A percentile compares a stretch with the other conserved stretches of the same genome.
Conservation (phyloP, 2,329 filamentous ascomycete genomes). For the Cladosporium sp. region DNA sequence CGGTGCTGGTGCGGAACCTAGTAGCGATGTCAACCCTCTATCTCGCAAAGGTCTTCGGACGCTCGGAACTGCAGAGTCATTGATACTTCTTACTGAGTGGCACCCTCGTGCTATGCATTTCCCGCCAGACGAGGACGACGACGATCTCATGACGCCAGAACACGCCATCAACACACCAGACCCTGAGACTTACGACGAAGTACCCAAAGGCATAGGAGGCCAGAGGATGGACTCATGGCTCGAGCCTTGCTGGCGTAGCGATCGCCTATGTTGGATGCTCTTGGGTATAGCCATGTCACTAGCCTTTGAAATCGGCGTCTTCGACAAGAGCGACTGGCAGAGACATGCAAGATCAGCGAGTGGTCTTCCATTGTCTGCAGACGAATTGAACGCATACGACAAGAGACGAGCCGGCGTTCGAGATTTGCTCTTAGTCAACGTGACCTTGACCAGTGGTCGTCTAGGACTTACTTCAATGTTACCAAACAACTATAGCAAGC, state of each 20-base stretch:
- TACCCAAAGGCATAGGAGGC: constrained; percentile 63
- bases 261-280: constrained; percentile 98
- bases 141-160: constrained; percentile 62
- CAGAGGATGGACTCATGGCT: constrained; percentile 91
- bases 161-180: constrained; percentile 61
- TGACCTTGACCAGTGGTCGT: constrained; percentile 88
- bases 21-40: constrained; percentile 60
- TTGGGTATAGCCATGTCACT: constrained; percentile 85
- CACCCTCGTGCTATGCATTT: constrained; percentile 93
- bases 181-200: constrained; percentile 53
- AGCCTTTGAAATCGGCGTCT: constrained; percentile 91
- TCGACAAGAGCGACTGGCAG: constrained; percentile 71
- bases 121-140: constrained; percentile 66
- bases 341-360: constrained; percentile 49
- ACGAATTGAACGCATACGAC: constrained; percentile 70
- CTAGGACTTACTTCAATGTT: constrained; percentile 94
- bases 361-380: constrained; percentile 33
- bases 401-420: constrained; percentile 77
- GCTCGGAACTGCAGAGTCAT: constrained; percentile 86
- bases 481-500: constrained; percentile 47
- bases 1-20: constrained; percentile 64
- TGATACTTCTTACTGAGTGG: constrained; percentile 95
- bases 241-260: constrained; percentile 85
- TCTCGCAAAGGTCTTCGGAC: constrained; percentile 70
- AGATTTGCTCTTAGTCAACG: constrained; percentile 81